Conservation (phyloP, 1,284 basidiomycete genomes). For the Cryptococcus hybrid region DNA sequence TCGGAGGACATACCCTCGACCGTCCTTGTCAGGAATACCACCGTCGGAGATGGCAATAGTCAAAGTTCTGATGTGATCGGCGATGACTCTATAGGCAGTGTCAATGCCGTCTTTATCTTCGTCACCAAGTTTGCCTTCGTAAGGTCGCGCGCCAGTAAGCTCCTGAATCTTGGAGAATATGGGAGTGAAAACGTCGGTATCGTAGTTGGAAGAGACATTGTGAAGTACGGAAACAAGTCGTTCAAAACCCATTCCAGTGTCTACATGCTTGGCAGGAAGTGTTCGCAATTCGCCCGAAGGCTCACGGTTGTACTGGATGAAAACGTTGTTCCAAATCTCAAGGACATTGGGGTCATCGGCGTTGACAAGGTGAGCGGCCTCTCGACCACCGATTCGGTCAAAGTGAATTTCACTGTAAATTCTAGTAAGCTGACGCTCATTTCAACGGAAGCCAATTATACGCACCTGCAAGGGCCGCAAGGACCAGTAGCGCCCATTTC, state of each 20-base stretch:
- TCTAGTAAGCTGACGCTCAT: background rate
- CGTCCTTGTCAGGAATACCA: slow-evolving; percentile 93
- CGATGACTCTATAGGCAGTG: slow-evolving; percentile 95
- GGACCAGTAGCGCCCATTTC: slow-evolving; percentile 99
- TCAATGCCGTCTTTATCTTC: slow-evolving; percentile 94
- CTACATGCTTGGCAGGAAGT: slow-evolving; percentile 91
- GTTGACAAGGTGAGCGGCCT: slow-evolving; percentile 90
- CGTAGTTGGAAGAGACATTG: slow-evolving; percentile 91
- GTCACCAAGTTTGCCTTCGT: slow-evolving; percentile 86
- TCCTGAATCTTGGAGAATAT: slow-evolving; percentile 87
- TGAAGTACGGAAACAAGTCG: slow-evolving; percentile 93
- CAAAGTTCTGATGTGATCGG: slow-evolving; percentile 93
- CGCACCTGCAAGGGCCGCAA: slow-evolving; percentile 89
- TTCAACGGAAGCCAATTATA: background rate
- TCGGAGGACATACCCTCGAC: slow-evolving; percentile 91
- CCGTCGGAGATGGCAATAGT: slow-evolving; percentile 96
- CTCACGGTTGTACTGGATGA: slow-evolving; percentile 98
- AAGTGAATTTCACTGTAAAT: slow-evolving; percentile 88
- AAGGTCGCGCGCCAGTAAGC: slow-evolving; percentile 82
- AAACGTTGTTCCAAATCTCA: slow-evolving; percentile 99
- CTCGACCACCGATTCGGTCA: slow-evolving; percentile 85
- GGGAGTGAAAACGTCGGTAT: slow-evolving; percentile 92
- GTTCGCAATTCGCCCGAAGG: slow-evolving; percentile 74
- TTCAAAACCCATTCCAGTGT: slow-evolving; percentile 99
- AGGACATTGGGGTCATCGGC: slow-evolving; percentile 93